These are phyloP conservation scores for Penicillium palitans DNA, from an alignment of 2,329 filamentous ascomycete genomes.

Conservation along the genomic window DNA sequence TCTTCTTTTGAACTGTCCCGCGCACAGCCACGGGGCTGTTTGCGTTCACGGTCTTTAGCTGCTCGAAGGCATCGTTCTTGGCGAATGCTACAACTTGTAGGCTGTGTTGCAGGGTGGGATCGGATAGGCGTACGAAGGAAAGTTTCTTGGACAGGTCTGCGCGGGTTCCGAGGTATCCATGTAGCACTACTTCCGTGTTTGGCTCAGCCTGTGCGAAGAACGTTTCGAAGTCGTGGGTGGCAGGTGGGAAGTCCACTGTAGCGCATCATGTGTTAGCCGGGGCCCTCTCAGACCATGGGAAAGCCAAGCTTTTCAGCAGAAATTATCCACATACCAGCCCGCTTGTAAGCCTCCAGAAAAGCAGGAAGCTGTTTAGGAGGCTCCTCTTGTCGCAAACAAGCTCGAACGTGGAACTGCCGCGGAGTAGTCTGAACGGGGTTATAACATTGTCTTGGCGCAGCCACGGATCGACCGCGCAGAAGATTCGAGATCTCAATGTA, in stretches of 20 bases:
- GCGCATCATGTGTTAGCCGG: slow-evolving; percentile 15
- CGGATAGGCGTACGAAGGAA: slow-evolving; percentile 65
- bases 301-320: too few relatives aligned
- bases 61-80: slow-evolving; percentile 38
- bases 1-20: slow-evolving; percentile 50
- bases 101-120: slow-evolving; percentile 45
- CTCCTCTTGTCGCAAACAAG: slow-evolving; percentile 25
- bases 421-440: not conserved
- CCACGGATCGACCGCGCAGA: slow-evolving; percentile 27
- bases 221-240: slow-evolving; percentile 43
- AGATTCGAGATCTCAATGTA: slow-evolving; percentile 38
- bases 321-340: slow-evolving; percentile 40
- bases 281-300: not conserved
- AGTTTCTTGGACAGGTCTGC: slow-evolving; percentile 68
- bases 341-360: slow-evolving; percentile 48
- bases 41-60: slow-evolving; percentile 47
- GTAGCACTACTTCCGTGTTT: slow-evolving; percentile 53
- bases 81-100: slow-evolving; percentile 54
- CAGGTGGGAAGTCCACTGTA: slow-evolving; percentile 50
- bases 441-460: slow-evolving; percentile 10
- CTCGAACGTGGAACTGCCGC: slow-evolving; percentile 26
- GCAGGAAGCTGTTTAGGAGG: slow-evolving; percentile 18
- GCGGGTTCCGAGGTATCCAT: slow-evolving; percentile 72
- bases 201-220: slow-evolving; percentile 34
- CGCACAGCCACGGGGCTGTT: slow-evolving; percentile 58